Conservation (phyloP, 306 rosid genomes). For the Acacia confusa region DNA sequence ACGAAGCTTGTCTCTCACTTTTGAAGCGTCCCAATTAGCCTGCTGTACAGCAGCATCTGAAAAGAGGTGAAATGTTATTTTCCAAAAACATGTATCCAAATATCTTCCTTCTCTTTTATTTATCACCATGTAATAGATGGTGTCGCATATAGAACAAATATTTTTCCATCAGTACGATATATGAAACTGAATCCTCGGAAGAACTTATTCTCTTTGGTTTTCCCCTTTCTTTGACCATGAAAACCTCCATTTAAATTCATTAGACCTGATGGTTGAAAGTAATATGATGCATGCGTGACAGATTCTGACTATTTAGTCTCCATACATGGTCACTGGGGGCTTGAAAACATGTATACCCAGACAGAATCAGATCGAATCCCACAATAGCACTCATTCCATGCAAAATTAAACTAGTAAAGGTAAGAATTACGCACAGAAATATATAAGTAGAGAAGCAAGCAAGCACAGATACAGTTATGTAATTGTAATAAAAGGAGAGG, state of each 20-base stretch:
- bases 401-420: slow-evolving; percentile 8
- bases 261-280: neutral
- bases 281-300: neutral
- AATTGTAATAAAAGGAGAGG: neutral
- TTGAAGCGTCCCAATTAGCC: slow-evolving; percentile 74
- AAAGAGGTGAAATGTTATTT: slow-evolving; percentile 23
- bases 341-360: neutral
- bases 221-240: neutral
- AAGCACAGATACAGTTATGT: neutral
- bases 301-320: slow-evolving; percentile 8
- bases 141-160: neutral
- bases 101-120: slow-evolving; percentile 5
- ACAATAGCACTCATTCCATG: slow-evolving; percentile 1
- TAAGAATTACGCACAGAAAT: slow-evolving; percentile 3
- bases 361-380: neutral
- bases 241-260: slow-evolving; percentile 5
- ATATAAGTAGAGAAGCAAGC: slow-evolving; percentile 15
- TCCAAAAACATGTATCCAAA: slow-evolving; percentile 8
- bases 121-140: neutral
- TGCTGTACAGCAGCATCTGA: slow-evolving; percentile 66
- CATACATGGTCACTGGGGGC: neutral
- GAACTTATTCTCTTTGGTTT: neutral
- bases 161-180: neutral
- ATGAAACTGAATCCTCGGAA: slow-evolving; percentile 6
- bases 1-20: slow-evolving; percentile 61